Evolutionary conservation across 257 asterid species (phyloP).

Genomic region (Gentiana straminea): DNA sequence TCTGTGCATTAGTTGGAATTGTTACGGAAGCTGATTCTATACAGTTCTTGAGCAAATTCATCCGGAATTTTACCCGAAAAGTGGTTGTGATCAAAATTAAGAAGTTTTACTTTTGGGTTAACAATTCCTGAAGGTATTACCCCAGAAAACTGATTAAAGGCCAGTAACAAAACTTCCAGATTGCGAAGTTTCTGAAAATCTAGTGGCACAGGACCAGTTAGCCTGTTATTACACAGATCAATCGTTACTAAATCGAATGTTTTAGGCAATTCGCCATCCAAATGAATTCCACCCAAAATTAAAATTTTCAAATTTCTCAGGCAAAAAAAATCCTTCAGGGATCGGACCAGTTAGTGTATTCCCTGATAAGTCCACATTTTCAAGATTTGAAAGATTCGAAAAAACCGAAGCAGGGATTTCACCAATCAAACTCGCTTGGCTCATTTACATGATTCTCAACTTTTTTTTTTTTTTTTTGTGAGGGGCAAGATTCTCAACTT

Average conservation of each 20-base stretch:
- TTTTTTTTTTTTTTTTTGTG: too few species aligned
- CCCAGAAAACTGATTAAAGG: constrained; percentile 43
- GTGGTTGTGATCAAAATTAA: constrained; percentile 34
- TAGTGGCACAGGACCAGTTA: constrained; percentile 50
- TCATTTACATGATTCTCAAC: constrained; percentile 47
- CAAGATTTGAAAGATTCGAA: constrained; percentile 28
- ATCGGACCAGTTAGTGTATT: constrained; percentile 16
- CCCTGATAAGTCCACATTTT: constrained; percentile 19
- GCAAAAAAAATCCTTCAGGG: constrained; percentile 30
- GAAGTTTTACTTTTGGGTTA: constrained; percentile 19
- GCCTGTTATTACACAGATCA: constrained; percentile 40
- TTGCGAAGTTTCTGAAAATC: constrained; percentile 41
- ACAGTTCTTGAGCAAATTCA: constrained; percentile 27
- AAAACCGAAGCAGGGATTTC: constrained; percentile 21
- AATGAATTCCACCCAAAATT: constrained; percentile 26
- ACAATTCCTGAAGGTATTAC: constrained; percentile 42
- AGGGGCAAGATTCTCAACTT: constrained; percentile 18
- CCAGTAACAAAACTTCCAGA: constrained; percentile 30
- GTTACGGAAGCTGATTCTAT: constrained; percentile 42
- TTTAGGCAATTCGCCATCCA: constrained; percentile 46
- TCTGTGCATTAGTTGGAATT: constrained; percentile 26
- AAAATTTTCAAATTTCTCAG: constrained; percentile 37
- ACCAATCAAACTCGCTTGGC: constrained; percentile 27
- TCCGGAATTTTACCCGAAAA: constrained; percentile 54
- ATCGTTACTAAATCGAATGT: constrained; percentile 27